Evolutionary conservation across 2,329 filamentous ascomycete species (phyloP).

Genomic region (Penicillium sp.): DNA sequence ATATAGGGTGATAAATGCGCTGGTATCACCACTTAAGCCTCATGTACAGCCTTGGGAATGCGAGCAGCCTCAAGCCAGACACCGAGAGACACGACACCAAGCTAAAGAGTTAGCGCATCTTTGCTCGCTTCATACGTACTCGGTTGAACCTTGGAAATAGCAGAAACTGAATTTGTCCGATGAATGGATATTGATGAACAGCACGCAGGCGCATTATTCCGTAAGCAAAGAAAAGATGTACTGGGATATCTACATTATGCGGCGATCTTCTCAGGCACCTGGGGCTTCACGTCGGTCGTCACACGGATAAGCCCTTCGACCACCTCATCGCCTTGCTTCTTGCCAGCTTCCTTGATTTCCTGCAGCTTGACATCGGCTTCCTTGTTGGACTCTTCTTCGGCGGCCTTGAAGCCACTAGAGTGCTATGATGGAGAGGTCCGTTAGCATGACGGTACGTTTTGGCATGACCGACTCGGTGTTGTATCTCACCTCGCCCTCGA

Average conservation of each 20-base stretch:
- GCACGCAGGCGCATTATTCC: constrained; percentile 23
- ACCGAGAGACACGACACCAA: background rate
- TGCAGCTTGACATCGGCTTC: constrained; percentile 80
- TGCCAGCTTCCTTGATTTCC: constrained; percentile 78
- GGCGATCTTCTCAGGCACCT: constrained; percentile 56
- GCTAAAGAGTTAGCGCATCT: background rate
- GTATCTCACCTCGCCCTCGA: constrained; percentile 71
- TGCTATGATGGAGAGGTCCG: constrained; percentile 64
- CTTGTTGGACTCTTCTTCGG: constrained; percentile 76
- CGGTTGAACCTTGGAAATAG: background rate
- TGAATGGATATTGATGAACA: constrained; percentile 28
- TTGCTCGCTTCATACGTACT: background rate
- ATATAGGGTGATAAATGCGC: background rate
- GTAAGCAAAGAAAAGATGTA: constrained; percentile 16
- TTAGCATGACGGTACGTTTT: background rate
- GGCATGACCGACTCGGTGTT: background rate
- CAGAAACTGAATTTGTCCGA: constrained; percentile 20
- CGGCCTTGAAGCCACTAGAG: constrained; percentile 83
- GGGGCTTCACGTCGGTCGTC: constrained; percentile 81
- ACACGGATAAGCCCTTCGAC: constrained; percentile 79
- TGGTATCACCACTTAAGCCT: background rate
- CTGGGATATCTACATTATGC: constrained; percentile 29
- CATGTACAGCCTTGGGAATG: background rate
- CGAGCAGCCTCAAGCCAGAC: background rate
- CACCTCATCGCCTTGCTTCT: constrained; percentile 77